Percentiles rank a stretch among this genome's conserved stretches.
Conservation (phyloP, 2,329 filamentous ascomycete genomes). For the Dryadomyces quercus-mongolicae region DNA sequence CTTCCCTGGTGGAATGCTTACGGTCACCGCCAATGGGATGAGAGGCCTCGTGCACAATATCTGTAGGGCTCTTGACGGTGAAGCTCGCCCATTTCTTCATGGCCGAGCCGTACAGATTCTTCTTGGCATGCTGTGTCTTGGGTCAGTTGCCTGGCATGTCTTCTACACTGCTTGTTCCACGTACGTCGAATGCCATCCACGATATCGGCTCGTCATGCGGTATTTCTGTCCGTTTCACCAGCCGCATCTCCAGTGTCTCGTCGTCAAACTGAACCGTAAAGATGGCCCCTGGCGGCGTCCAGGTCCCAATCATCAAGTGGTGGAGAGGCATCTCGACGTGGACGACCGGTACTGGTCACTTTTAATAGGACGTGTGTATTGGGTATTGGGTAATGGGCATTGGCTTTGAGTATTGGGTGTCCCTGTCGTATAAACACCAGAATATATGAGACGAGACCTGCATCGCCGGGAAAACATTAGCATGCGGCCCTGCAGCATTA, state of each 20-base stretch:
- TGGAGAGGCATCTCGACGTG: constrained; percentile 57
- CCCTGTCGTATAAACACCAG: too few species aligned
- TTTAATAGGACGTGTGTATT: neutral
- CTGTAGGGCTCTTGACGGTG: constrained; percentile 59
- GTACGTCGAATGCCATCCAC: constrained; percentile 84
- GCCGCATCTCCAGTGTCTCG: constrained; percentile 57
- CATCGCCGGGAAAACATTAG: too few species aligned
- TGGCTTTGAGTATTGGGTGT: too few species aligned
- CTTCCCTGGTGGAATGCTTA: too few species aligned
- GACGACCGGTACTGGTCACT: neutral
- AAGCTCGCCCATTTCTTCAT: constrained; percentile 93
- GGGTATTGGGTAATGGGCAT: too few species aligned
- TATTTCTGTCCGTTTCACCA: constrained; percentile 72
- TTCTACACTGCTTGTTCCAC: constrained; percentile 24
- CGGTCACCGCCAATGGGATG: constrained; percentile 66
- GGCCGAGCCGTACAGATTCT: constrained; percentile 76
- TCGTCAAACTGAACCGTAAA: constrained; percentile 85
- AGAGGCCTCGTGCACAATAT: constrained; percentile 64
- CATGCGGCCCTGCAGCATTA: too few species aligned
- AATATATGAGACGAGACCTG: too few species aligned
- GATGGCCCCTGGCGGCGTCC: constrained; percentile 81
- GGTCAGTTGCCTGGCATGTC: constrained; percentile 11
- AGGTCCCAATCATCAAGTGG: constrained; percentile 85
- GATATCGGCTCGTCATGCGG: constrained; percentile 78
- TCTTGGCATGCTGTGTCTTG: constrained; percentile 54